phyloP scores from a whole-genome alignment of 306 rosid genomes.

The Sicyos edulis region DNA sequence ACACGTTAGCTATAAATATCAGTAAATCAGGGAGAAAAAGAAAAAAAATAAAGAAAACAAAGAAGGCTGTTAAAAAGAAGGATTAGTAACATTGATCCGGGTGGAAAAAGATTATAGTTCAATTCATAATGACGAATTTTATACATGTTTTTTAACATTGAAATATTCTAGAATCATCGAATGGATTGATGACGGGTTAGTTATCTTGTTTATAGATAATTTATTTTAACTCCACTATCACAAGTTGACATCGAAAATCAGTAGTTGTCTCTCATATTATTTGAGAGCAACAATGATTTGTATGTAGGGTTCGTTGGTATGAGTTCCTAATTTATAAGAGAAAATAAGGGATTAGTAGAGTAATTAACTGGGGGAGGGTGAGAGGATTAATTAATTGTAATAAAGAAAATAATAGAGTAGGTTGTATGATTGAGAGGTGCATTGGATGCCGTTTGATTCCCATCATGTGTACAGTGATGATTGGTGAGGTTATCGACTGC shows the following conservation, averaged over 20 bases:
- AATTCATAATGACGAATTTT: too few relatives aligned
- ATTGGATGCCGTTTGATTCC: neutral
- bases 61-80: neutral
- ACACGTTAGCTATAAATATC: neutral
- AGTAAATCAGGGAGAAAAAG: neutral
- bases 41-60: neutral
- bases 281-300: too few relatives aligned
- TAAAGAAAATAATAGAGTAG: neutral
- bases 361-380: slow-evolving; percentile 13
- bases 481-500: neutral
- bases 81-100: neutral
- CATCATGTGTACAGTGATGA: neutral
- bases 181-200: too few relatives aligned
- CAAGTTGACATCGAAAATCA: too few relatives aligned
- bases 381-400: neutral
- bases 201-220: too few relatives aligned
- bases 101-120: too few relatives aligned
- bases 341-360: neutral
- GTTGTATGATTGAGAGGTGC: neutral
- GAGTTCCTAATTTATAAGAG: too few relatives aligned
- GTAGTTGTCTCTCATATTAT: too few relatives aligned
- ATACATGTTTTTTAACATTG: too few relatives aligned
- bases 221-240: too few relatives aligned
- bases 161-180: too few relatives aligned
- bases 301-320: too few relatives aligned